phyloP scores from a whole-genome alignment of 179 eudicot species.

The Dionaea muscipula region DNA sequence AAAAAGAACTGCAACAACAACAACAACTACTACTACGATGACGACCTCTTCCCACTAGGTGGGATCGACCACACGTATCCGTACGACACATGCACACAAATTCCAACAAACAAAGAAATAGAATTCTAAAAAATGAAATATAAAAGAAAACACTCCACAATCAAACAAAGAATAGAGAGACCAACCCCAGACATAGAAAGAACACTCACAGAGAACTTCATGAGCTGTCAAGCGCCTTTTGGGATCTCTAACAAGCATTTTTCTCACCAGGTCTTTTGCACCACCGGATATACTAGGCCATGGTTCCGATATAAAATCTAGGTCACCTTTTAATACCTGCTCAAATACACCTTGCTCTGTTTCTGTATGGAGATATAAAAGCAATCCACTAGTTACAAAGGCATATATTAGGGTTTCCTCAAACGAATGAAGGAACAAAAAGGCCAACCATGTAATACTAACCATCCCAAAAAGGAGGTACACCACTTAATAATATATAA shows the following conservation, averaged over 20 bases:
- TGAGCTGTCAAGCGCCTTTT: conserved; percentile 8
- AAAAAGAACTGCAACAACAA: no score
- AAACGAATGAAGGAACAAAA: neutral
- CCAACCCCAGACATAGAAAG: no score
- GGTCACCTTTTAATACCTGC: conserved; percentile 13
- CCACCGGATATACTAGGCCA: conserved; percentile 13
- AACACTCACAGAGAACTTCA: conserved; percentile 13
- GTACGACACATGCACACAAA: neutral
- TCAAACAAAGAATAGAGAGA: no score
- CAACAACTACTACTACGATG: no score
- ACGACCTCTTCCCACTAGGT: no score
- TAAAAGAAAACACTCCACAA: no score
- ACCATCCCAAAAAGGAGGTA: conserved; percentile 15
- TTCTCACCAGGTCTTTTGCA: conserved; percentile 15
- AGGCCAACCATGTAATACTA: neutral
- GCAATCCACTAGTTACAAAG: neutral
- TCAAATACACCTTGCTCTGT: conserved; percentile 13
- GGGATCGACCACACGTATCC: no score
- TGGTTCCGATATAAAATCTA: conserved; percentile 13
- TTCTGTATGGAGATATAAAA: neutral
- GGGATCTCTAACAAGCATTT: conserved; percentile 12
- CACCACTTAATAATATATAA: conserved; percentile 12
- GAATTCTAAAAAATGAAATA: neutral
- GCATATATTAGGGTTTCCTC: no score
- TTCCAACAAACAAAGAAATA: neutral